phyloP scores from a whole-genome alignment of 1,139 yeast species.

The Lizanozyma gosingica region DNA sequence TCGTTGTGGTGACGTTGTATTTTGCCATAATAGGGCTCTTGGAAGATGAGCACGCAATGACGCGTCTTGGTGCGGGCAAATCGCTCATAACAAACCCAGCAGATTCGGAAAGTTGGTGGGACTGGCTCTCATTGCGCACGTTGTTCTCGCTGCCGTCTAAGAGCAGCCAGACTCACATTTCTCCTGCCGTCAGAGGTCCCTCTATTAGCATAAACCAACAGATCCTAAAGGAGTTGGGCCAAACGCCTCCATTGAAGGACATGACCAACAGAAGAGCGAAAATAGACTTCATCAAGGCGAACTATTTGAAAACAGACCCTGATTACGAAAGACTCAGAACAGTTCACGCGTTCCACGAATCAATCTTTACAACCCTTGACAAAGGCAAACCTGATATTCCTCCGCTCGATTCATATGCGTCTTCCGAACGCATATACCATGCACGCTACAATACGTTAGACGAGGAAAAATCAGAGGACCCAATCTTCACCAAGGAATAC shows the following conservation, averaged over 20 bases:
- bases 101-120: neutral
- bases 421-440: slow-evolving; percentile 1
- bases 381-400: neutral
- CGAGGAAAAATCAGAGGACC: slow-evolving; percentile 9
- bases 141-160: neutral
- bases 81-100: neutral
- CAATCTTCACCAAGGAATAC: slow-evolving; percentile 34
- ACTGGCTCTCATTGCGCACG: neutral
- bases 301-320: neutral
- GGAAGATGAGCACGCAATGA: neutral
- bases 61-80: neutral
- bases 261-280: neutral
- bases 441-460: slow-evolving; percentile 1
- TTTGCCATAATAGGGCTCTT: neutral
- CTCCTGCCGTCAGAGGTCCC: neutral
- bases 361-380: neutral
- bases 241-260: neutral
- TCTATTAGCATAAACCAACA: neutral
- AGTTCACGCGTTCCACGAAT: neutral
- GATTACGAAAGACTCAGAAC: neutral
- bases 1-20: neutral
- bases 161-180: neutral
- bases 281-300: neutral
- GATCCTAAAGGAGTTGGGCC: neutral
- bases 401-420: neutral